Conservation (phyloP, 768 basidiomycete genomes). For the Dentipellis fragilis region DNA sequence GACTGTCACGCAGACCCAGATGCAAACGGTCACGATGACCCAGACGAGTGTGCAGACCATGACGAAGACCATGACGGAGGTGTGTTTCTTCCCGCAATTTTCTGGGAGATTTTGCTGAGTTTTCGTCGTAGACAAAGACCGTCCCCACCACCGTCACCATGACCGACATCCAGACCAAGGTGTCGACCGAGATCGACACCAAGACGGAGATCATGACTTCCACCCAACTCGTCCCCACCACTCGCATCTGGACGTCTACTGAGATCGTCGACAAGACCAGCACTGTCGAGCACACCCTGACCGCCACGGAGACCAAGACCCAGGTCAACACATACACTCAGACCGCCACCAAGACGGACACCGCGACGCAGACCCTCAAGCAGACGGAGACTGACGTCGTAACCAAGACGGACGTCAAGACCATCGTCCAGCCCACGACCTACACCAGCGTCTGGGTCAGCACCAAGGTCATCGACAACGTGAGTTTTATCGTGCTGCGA, state of each 20-base stretch:
- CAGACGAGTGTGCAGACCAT: slow-evolving; percentile 13
- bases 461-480: slow-evolving; percentile 50
- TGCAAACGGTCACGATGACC: slow-evolving; percentile 24
- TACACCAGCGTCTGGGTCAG: slow-evolving; percentile 41
- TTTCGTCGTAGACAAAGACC: slow-evolving; percentile 4
- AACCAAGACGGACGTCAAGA: slow-evolving; percentile 44
- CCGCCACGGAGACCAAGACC: slow-evolving; percentile 44
- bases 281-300: slow-evolving; percentile 30
- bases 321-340: slow-evolving; percentile 43
- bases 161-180: slow-evolving; percentile 14
- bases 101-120: background rate
- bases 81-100: background rate
- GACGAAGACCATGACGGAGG: slow-evolving; percentile 20
- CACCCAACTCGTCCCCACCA: slow-evolving; percentile 48
- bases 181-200: slow-evolving; percentile 12
- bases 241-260: slow-evolving; percentile 49
- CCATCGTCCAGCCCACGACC: slow-evolving; percentile 49
- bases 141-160: slow-evolving; percentile 10
- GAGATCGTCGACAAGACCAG: slow-evolving; percentile 44
- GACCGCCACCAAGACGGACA: slow-evolving; percentile 26
- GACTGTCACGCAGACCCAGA: slow-evolving; percentile 35
- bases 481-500: slow-evolving; percentile 21
- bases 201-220: slow-evolving; percentile 28
- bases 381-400: slow-evolving; percentile 48
- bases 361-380: slow-evolving; percentile 30